Conservation (phyloP, 2,329 filamentous ascomycete species). For the Ophiosphaerella narmari region DNA sequence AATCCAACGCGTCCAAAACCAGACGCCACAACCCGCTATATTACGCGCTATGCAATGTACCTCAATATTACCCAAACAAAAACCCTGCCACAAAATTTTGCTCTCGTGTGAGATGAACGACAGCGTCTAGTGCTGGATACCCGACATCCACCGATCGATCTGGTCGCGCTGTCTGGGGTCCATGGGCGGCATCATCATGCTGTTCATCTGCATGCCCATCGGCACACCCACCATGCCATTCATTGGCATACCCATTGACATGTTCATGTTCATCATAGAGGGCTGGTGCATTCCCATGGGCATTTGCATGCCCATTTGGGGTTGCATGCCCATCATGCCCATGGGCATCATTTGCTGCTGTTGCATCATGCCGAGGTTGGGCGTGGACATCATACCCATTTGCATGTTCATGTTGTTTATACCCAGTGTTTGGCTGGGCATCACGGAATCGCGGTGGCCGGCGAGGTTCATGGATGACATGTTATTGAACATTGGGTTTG, state of each 20-base stretch:
- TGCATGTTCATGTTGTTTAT: slow-evolving; percentile 22
- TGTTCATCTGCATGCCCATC: slow-evolving; percentile 34
- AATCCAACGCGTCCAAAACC: too few relatives aligned
- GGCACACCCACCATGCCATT: slow-evolving; percentile 20
- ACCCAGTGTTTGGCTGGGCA: slow-evolving; percentile 1
- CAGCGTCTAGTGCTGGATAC: slow-evolving; percentile 31
- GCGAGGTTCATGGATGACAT: slow-evolving; percentile 7
- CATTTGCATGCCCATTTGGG: slow-evolving; percentile 20
- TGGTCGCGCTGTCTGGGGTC: slow-evolving; percentile 58
- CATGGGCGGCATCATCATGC: slow-evolving; percentile 38
- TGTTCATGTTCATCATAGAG: slow-evolving; percentile 9
- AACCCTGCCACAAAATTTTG: too few relatives aligned
- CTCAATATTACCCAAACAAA: too few relatives aligned
- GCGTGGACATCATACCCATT: slow-evolving; percentile 7
- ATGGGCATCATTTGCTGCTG: slow-evolving; percentile 5
- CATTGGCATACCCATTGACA: slow-evolving; percentile 22
- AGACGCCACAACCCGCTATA: too few relatives aligned
- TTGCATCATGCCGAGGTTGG: slow-evolving; percentile 1
- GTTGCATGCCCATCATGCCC: slow-evolving; percentile 14
- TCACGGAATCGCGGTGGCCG: slow-evolving; percentile 9
- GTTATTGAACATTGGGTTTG: slow-evolving; percentile 21
- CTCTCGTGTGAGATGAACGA: too few relatives aligned
- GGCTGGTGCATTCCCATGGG: slow-evolving; percentile 9
- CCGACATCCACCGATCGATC: slow-evolving; percentile 64
- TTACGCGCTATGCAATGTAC: too few relatives aligned